Conservation (phyloP, 805 yeast genomes). For the Helenozyma rhizophorensis region DNA sequence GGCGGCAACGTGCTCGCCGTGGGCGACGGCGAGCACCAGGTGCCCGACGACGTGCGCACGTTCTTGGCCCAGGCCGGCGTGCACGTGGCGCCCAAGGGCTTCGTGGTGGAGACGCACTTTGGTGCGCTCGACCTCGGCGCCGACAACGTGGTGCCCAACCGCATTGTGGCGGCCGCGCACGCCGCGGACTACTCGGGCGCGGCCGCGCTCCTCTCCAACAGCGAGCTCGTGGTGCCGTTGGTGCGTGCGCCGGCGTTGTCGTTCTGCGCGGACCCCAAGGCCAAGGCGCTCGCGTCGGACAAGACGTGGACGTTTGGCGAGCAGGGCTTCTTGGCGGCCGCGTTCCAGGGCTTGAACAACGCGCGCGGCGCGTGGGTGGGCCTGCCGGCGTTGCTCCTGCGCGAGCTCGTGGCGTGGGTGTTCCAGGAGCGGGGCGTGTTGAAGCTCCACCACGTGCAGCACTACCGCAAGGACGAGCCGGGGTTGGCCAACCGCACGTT, state of each 20-base stretch:
- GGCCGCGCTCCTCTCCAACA: slow-evolving; percentile 67
- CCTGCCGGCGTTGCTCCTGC: slow-evolving; percentile 47
- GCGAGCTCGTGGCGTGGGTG: slow-evolving; percentile 53
- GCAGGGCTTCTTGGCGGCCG: slow-evolving; percentile 73
- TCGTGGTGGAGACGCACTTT: slow-evolving; percentile 64
- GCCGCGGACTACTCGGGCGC: slow-evolving; percentile 41
- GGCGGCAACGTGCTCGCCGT: slow-evolving; percentile 77
- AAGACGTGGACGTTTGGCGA: slow-evolving; percentile 75
- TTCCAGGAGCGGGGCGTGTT: slow-evolving; percentile 67
- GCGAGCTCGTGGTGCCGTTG: slow-evolving; percentile 66
- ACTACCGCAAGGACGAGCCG: slow-evolving; percentile 47
- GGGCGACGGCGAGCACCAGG: slow-evolving; percentile 38
- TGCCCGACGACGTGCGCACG: slow-evolving; percentile 46
- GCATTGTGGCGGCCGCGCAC: slow-evolving; percentile 16
- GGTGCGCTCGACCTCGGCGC: slow-evolving; percentile 29
- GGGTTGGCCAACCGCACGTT: slow-evolving; percentile 26
- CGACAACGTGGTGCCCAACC: slow-evolving; percentile 23
- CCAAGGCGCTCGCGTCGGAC: slow-evolving; percentile 38
- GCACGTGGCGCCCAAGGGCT: slow-evolving; percentile 73
- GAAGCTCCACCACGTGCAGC: slow-evolving; percentile 49
- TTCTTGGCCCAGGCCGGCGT: slow-evolving; percentile 80
- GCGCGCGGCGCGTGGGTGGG: slow-evolving; percentile 84
- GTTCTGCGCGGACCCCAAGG: slow-evolving; percentile 45
- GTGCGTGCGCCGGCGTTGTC: slow-evolving; percentile 63
- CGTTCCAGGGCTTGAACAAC: slow-evolving; percentile 72